Evolutionary conservation across 768 basidiomycete genomes (phyloP), one percentile per base, ranked within the genome.

Genomic region (Leccinum disarticulatum): DNA sequence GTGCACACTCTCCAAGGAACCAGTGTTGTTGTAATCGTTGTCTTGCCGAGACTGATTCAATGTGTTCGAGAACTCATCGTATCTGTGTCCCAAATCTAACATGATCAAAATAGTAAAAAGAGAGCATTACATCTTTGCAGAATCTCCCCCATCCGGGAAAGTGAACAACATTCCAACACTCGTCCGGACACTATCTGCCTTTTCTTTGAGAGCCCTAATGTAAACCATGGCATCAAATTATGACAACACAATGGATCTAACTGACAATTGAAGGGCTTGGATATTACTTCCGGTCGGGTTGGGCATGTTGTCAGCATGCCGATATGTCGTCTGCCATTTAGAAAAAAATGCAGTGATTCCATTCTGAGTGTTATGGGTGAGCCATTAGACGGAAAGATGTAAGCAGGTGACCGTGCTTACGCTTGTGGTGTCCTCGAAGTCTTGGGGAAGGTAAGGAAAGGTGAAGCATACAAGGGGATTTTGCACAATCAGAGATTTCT

Each of bases 41-140:
- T 60, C 58, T 30, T 64, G 55, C 7, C 61, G 60, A n/a, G 71
- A 70, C 27, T 66, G 58, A 14, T 64, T 59, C 7, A 27, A 56
- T 6, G 61, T 61, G 60, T 71, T 71, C n/a, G 71, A 72, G 38
- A 71, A 73, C 13, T 69, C 65, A 19, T 73, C 70, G 51, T 71
- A 72, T 27, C 71, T 71, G 19, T 19, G 50, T n/a, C 15, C 14
- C 49, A 57, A 2, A 14, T 47, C 2, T 47, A 65, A 30, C 27
- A 41, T 6, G 17, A 27, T 19, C 10, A 27, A 19, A n/a, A 46
- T 10, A 1, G 6, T 22, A 7, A 49, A 25, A 13, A 19, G 7
- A 41, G n/a, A 10, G 30, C 19, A 52, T 59, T 48, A 66, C 68
- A 59, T 56, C 31, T 49, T n/a, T 19, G 57, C 50, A n/a, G 61